Evolutionary conservation across 495 filamentous ascomycete genomes (phyloP).

Genomic region (Aspergillus taichungensis): DNA sequence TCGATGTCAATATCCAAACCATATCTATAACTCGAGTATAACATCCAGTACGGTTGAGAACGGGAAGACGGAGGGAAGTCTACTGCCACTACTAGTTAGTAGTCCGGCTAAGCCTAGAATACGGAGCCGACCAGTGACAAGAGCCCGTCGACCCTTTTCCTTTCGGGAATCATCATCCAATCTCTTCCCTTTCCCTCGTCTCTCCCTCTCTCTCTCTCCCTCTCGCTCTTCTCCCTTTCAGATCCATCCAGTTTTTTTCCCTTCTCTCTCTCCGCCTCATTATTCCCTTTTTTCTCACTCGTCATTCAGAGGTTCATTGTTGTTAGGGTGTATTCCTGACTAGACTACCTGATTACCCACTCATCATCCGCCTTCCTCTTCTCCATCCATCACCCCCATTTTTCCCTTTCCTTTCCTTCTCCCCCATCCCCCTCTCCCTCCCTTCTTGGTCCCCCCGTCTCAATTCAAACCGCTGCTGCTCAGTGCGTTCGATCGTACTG

Average conservation of each 20-base stretch:
- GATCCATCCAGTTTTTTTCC: background rate
- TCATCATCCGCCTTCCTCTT: too few species aligned
- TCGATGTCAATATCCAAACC: too few species aligned
- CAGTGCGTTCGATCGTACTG: constrained; percentile 18
- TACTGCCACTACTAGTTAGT: too few species aligned
- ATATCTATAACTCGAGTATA: too few species aligned
- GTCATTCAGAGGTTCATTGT: too few species aligned
- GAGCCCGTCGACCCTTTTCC: too few species aligned
- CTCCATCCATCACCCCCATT: constrained; percentile 3
- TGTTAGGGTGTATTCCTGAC: background rate
- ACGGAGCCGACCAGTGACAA: too few species aligned
- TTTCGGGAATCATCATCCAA: background rate
- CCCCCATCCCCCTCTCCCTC: constrained; percentile 14
- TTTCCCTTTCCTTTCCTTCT: constrained; percentile 9
- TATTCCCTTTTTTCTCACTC: background rate
- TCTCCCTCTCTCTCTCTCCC: constrained; percentile 11
- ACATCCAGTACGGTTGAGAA: too few species aligned
- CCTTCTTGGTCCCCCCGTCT: constrained; percentile 3
- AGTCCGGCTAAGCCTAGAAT: too few species aligned
- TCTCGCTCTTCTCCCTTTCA: constrained; percentile 13
- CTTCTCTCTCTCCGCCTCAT: background rate
- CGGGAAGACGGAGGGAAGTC: too few species aligned
- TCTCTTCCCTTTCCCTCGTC: constrained; percentile 1
- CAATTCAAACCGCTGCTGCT: constrained; percentile 10
- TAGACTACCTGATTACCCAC: constrained; percentile 4